These are phyloP conservation scores for Cubamyces sp. DNA, from an alignment of 768 basidiomycete genomes.

Conservation along the genomic window DNA sequence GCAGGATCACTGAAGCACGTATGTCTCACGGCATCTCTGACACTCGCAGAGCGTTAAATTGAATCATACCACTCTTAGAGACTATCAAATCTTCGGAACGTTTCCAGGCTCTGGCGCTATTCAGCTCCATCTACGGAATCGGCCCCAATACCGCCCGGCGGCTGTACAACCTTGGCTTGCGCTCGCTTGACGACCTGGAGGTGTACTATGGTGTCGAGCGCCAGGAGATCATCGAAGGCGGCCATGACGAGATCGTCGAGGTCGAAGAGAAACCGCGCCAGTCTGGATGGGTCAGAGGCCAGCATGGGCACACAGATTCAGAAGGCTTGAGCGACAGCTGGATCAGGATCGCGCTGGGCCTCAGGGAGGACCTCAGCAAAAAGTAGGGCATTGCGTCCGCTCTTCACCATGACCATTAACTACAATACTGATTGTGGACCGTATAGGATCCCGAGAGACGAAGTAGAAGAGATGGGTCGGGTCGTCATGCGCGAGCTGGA, in stretches of 20 bases:
- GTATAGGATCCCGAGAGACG: slow-evolving; percentile 66
- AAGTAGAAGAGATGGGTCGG: slow-evolving; percentile 78
- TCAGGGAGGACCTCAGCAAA: slow-evolving; percentile 58
- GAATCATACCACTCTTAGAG: slow-evolving; percentile 37
- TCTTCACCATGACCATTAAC: background rate
- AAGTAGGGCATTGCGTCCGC: slow-evolving; percentile 39
- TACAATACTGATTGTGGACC: background rate
- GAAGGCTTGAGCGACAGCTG: slow-evolving; percentile 41
- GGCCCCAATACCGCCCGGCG: slow-evolving; percentile 70
- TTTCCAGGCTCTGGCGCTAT: slow-evolving; percentile 58
- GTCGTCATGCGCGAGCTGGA: slow-evolving; percentile 71
- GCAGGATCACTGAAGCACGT: slow-evolving; percentile 65
- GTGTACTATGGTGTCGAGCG: slow-evolving; percentile 56
- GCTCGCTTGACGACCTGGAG: slow-evolving; percentile 71
- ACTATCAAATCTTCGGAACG: slow-evolving; percentile 51
- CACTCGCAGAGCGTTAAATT: too few species aligned
- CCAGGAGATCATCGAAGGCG: slow-evolving; percentile 30
- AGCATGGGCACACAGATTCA: slow-evolving; percentile 22
- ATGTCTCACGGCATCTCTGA: slow-evolving; percentile 16
- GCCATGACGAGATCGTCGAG: slow-evolving; percentile 32
- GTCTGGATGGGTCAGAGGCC: slow-evolving; percentile 17
- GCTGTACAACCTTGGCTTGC: slow-evolving; percentile 66
- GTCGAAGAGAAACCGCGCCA: slow-evolving; percentile 28
- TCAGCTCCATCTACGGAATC: slow-evolving; percentile 72
- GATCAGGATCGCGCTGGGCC: slow-evolving; percentile 61